phyloP scores from a whole-genome alignment of 2,329 filamentous ascomycete species.

The Onygena corvina region DNA sequence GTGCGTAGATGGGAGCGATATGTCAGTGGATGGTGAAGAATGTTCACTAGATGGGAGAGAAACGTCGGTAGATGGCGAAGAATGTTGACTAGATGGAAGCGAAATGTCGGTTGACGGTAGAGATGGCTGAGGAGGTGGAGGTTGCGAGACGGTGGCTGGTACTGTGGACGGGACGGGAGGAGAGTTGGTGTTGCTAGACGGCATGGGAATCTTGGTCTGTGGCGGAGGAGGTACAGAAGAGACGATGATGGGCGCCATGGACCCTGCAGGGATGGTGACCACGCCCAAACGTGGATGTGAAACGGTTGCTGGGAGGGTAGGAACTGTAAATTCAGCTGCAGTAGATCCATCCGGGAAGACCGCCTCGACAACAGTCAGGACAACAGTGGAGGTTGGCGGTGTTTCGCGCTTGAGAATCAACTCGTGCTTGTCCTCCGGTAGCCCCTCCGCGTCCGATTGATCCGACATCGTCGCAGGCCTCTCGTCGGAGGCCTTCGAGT shows the following conservation, averaged over 20 bases:
- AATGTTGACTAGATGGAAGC: background rate
- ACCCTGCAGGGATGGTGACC: conserved; percentile 19
- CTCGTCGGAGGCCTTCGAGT: background rate
- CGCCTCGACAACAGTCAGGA: conserved; percentile 18
- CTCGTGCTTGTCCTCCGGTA: background rate
- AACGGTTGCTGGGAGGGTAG: conserved; percentile 19
- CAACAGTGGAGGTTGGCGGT: conserved; percentile 12
- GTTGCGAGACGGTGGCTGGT: background rate
- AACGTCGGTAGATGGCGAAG: background rate
- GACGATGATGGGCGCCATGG: conserved; percentile 11
- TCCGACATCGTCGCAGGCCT: background rate
- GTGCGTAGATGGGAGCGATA: background rate
- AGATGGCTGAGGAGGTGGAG: background rate
- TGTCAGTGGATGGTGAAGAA: background rate
- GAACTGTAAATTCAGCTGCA: conserved; percentile 17
- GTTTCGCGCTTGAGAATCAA: background rate
- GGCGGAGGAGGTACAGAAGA: conserved; percentile 7
- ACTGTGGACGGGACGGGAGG: background rate
- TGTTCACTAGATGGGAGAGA: background rate
- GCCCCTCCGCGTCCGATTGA: background rate
- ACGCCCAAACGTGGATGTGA: conserved; percentile 17
- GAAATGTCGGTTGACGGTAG: background rate
- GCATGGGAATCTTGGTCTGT: background rate
- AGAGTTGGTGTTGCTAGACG: background rate
- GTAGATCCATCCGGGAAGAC: conserved; percentile 19